Percentiles rank a stretch among this genome's conserved stretches.
Evolutionary conservation across 306 rosid species (phyloP).

Genomic region (Citrullus amarus): DNA sequence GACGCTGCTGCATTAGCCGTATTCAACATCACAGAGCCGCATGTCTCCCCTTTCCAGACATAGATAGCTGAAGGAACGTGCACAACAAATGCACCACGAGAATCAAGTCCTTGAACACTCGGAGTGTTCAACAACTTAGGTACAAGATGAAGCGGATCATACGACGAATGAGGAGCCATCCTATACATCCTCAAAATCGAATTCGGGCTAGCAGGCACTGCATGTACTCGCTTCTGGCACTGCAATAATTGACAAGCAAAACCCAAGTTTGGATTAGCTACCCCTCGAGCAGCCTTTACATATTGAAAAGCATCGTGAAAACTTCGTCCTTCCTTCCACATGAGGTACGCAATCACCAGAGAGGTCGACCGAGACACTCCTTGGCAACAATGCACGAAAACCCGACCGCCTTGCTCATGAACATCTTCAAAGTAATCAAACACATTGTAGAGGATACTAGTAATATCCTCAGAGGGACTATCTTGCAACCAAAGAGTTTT

Average conservation of each 20-base stretch:
- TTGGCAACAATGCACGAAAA: slow-evolving; percentile 82
- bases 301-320: slow-evolving; percentile 83
- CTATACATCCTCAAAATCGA: slow-evolving; percentile 71
- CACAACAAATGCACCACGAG: slow-evolving; percentile 83
- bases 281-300: slow-evolving; percentile 87
- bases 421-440: slow-evolving; percentile 98
- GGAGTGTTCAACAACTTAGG: slow-evolving; percentile 59
- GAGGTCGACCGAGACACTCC: slow-evolving; percentile 88
- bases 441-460: slow-evolving; percentile 77
- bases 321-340: slow-evolving; percentile 91
- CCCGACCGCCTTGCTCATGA: slow-evolving; percentile 66
- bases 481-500: slow-evolving; percentile 91
- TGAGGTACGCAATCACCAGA: slow-evolving; percentile 82
- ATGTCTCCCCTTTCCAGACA: slow-evolving; percentile 63
- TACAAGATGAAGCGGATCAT: slow-evolving; percentile 88
- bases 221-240: slow-evolving; percentile 94
- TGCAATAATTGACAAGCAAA: slow-evolving; percentile 79
- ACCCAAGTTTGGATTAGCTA: slow-evolving; percentile 86
- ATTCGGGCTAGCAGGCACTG: slow-evolving; percentile 69
- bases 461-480: slow-evolving; percentile 80
- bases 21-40: slow-evolving; percentile 39
- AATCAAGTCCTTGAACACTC: slow-evolving; percentile 53
- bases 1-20: slow-evolving; percentile 51
- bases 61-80: slow-evolving; percentile 74
- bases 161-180: slow-evolving; percentile 90